Evolutionary conservation across 345 rosid genomes (phyloP), one percentile per base, ranked within the genome.

Genomic region (Gossypium anomalum): DNA sequence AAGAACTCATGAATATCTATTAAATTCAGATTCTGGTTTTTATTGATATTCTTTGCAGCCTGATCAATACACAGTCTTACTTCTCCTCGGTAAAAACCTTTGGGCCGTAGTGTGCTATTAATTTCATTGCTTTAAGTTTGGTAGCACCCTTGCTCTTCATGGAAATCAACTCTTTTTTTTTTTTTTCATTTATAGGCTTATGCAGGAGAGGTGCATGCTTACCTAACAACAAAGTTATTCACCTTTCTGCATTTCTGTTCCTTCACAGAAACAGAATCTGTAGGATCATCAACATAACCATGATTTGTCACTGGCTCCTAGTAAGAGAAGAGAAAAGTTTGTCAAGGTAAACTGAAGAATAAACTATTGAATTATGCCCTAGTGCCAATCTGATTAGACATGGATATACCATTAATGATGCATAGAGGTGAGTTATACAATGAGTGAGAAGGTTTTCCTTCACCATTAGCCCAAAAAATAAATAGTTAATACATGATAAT

Each of bases 241-340:
- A 77, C 64, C 71, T 82, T 79, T 89, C 84, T 86, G 76, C 82
- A 85, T 79, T 89, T 92, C 52, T 17, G 25, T 75, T 79, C 81
- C 82, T 76, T 79, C 78, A 66, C 79, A 17, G 76, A 79, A 75
- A 44, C 51, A 65, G 76, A 68, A 71, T 73, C 84, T 45, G 73
- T 73, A 27, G 60, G 78, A 77, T 82, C 78, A 57, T 75, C 88
- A 81, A 77, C 70, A 70, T 16, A 48, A 59, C 70, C 83, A 78
- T 76, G 78, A 68, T 77, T 78, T 75, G 70, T 79, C 67, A 72
- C 82, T 78, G 73, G 78, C 64, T 79, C 87, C 89, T 89, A 75
- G 77, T 43, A 77, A 63, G 45, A 77, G 73, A 66, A 57, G 25
- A 78, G 9, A 48, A 3, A 78, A 52, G 27, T 19, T 43, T 49